Evolutionary conservation across 2,329 filamentous ascomycete genomes (phyloP), one percentile per base, ranked within the genome.

Genomic region (Monosporascus sp.): DNA sequence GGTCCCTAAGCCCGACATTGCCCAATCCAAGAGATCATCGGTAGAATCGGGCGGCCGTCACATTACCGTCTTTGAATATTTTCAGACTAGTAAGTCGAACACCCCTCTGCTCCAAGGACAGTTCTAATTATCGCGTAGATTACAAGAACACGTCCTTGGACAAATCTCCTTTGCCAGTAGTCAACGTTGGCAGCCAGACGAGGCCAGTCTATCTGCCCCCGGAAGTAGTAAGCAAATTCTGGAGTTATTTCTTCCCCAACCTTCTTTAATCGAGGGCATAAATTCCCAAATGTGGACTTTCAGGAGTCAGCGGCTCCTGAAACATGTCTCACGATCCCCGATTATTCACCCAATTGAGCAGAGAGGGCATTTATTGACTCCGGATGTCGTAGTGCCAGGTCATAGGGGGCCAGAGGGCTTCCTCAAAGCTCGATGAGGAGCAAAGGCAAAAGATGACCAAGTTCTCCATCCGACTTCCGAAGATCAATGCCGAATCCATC

Each of bases 381-480:
- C 24, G 6, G 24, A 7, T 25, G 24, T 25, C 7, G 24, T 25
- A 25, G 24, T 86, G 82, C 62, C 51, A 63, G 0, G 77, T 88
- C 2, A 54, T 79, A 3, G 73, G 77, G 6, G 83, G 83, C 0
- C 83, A 88, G 62, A 68, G 74, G 0, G 77, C 78, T 25, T 75
- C 72, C 7, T 64, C 71, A 2, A 75, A 79, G 56, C 72, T 88
- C 5, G 72, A 68, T 22, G 68, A 75, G 0, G 60, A 67, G 0
- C 82, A 88, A 60, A 86, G 82, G 0, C 66, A 72, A 1, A 58
- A 73, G 2, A 86, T 88, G 83, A 79, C 87, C 38, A 64, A 60
- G 0, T 85, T 86, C 60, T 82, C 85, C 5, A 81, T 83, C 20
- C 75, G 80, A 15, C 66, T 62, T 2, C 85, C 85, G 0, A 71